Percentiles rank a stretch among this genome's conserved stretches.
Evolutionary conservation across 495 filamentous ascomycete species (phyloP).

Genomic region (Lepraria neglecta): DNA sequence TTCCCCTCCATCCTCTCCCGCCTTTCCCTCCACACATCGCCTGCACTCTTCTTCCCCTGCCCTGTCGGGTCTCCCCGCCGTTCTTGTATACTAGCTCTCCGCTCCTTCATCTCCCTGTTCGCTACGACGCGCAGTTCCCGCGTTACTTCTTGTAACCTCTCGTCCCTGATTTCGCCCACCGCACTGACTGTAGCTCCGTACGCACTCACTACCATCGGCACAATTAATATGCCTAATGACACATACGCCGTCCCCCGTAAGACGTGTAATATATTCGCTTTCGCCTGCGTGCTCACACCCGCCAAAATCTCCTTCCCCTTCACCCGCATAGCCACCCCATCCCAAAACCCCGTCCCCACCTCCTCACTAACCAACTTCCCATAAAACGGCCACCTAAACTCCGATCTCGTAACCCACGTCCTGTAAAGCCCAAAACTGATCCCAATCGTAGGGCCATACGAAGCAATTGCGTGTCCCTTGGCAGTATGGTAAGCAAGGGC

Average conservation of each 20-base stretch:
- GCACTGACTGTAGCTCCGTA: slow-evolving; percentile 16
- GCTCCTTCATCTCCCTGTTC: background rate
- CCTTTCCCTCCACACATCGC: slow-evolving; percentile 4
- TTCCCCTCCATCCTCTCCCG: background rate
- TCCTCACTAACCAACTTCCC: slow-evolving; percentile 6
- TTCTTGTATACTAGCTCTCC: background rate
- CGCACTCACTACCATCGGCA: slow-evolving; percentile 1
- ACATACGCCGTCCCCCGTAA: slow-evolving; percentile 13
- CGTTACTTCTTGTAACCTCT: slow-evolving; percentile 13
- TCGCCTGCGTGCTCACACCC: background rate
- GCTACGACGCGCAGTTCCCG: background rate
- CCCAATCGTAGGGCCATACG: slow-evolving; percentile 15
- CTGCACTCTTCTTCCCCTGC: slow-evolving; percentile 18
- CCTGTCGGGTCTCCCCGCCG: slow-evolving; percentile 16
- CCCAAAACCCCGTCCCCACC: slow-evolving; percentile 19
- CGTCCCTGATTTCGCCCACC: slow-evolving; percentile 19
- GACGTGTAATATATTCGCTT: slow-evolving; percentile 11
- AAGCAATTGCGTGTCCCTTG: slow-evolving; percentile 6
- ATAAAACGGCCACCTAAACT: slow-evolving; percentile 19
- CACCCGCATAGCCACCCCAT: slow-evolving; percentile 17
- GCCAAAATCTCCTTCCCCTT: slow-evolving; percentile 9
- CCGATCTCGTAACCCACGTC: slow-evolving; percentile 10
- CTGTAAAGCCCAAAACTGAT: background rate
- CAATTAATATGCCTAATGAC: background rate
- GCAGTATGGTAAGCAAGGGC: slow-evolving; percentile 18